A percentile compares a stretch with the other conserved stretches of the same genome.
Conservation (phyloP, 2,329 filamentous ascomycete genomes). For the Lizonia empirigonia region DNA sequence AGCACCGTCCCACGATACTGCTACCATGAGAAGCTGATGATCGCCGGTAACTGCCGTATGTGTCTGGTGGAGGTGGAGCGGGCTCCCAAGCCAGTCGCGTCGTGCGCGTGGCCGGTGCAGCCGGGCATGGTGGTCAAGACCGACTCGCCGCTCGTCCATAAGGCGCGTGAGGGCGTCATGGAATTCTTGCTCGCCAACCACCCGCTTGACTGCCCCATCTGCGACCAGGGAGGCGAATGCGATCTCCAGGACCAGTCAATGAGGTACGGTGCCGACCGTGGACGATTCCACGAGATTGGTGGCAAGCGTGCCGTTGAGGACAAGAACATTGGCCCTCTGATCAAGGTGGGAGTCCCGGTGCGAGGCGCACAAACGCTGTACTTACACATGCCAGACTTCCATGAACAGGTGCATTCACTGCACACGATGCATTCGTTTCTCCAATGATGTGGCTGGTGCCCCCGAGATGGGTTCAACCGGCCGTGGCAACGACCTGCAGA, state of each 20-base stretch:
- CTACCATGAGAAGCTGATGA: conserved; percentile 99
- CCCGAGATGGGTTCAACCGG: conserved; percentile 93
- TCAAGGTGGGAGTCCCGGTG: conserved; percentile 65
- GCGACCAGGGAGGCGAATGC: conserved; percentile 98
- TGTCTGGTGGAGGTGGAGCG: conserved; percentile 97
- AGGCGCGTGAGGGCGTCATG: conserved; percentile 98
- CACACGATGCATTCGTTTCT: conserved; percentile 95
- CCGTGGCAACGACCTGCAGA: conserved; percentile 96
- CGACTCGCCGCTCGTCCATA: conserved; percentile 93
- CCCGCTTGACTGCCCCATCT: conserved; percentile 94
- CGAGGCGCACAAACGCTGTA: neutral
- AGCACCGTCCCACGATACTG: conserved; percentile 93
- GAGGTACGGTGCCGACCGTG: conserved; percentile 95
- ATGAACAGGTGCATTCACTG: conserved; percentile 99
- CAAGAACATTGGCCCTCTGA: conserved; percentile 97
- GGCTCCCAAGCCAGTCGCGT: conserved; percentile 95
- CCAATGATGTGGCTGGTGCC: conserved; percentile 95
- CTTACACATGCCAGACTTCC: conserved; percentile 68
- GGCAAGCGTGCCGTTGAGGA: conserved; percentile 99
- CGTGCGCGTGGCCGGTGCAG: conserved; percentile 98
- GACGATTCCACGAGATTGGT: conserved; percentile 92
- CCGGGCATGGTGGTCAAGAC: conserved; percentile 99
- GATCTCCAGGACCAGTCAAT: conserved; percentile 99
- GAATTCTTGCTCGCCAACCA: conserved; percentile 97
- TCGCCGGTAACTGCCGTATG: conserved; percentile 99